These are phyloP conservation scores for Carex kokanica DNA, from an alignment of 176 grass and related monocot species.

Conservation along the genomic window DNA sequence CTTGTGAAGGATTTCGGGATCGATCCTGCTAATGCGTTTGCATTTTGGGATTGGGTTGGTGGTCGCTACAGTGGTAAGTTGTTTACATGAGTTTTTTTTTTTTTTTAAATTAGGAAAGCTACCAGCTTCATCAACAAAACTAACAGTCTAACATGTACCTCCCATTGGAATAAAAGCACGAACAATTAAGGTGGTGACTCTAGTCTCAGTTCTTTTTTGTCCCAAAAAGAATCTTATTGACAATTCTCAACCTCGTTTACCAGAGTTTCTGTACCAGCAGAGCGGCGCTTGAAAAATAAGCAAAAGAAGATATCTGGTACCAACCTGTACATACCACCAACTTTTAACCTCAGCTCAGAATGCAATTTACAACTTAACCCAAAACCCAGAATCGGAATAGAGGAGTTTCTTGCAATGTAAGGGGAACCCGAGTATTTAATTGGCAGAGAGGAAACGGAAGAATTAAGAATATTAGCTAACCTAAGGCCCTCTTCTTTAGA, in stretches of 20 bases:
- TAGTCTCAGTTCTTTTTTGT: background rate
- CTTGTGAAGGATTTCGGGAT: constrained; percentile 95
- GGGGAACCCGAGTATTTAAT: background rate
- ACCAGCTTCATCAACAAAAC: constrained; percentile 1
- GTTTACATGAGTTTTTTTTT: background rate
- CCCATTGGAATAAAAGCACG: background rate
- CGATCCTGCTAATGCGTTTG: constrained; percentile 92
- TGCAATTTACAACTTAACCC: background rate
- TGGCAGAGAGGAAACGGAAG: background rate
- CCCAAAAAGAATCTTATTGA: background rate
- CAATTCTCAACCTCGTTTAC: background rate
- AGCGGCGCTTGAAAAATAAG: background rate
- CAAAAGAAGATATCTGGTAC: background rate
- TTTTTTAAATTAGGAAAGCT: background rate
- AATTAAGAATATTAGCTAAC: background rate
- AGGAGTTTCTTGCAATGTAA: background rate
- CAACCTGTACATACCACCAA: background rate
- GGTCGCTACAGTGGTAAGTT: constrained; percentile 95
- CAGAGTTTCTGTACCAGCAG: background rate
- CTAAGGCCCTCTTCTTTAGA: background rate
- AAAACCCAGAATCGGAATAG: background rate
- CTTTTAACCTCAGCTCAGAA: background rate
- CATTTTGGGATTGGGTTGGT: constrained; percentile 99
- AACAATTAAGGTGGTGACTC: background rate
- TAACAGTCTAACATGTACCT: background rate